Evolutionary conservation across 2,329 filamentous ascomycete genomes (phyloP).

Genomic region (Fusarium nurragi): DNA sequence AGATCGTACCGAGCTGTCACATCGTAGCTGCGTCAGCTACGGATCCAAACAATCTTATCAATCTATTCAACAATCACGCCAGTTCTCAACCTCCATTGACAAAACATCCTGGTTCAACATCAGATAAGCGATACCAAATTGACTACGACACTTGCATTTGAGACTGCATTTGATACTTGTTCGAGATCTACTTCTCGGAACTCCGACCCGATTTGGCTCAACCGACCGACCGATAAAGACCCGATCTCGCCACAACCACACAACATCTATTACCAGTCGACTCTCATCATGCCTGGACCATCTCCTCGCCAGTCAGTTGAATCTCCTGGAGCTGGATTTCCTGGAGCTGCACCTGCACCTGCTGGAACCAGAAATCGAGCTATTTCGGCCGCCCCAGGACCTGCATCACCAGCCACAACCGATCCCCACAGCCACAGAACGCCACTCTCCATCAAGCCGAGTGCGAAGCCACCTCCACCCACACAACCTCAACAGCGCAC

Average conservation of each 20-base stretch:
- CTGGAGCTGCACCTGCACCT: conserved; percentile 20
- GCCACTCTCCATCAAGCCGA: conserved; percentile 47
- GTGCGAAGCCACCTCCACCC: conserved; percentile 43
- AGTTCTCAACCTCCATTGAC: conserved; percentile 7
- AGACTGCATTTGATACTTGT: conserved; percentile 14
- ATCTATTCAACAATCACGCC: conserved; percentile 22
- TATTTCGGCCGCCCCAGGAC: conserved; percentile 39
- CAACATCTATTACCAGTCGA: conserved; percentile 18
- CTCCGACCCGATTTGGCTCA: conserved; percentile 39
- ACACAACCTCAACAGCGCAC: conserved; percentile 47
- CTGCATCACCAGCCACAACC: conserved; percentile 38
- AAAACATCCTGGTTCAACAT: not conserved
- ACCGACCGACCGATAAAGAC: conserved; percentile 37
- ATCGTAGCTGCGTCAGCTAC: conserved; percentile 24
- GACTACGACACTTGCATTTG: conserved; percentile 8
- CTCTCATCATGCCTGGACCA: conserved; percentile 40
- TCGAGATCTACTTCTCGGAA: conserved; percentile 38
- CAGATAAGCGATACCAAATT: not conserved
- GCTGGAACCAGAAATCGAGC: conserved; percentile 34
- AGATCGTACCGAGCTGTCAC: conserved; percentile 28
- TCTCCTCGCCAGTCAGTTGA: conserved; percentile 33
- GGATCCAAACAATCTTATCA: conserved; percentile 34
- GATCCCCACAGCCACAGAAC: conserved; percentile 40
- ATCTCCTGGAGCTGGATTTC: conserved; percentile 35
- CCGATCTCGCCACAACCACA: conserved; percentile 32